Evolutionary conservation across 805 yeast genomes (phyloP).

Genomic region (Wickerhamiella galacta): DNA sequence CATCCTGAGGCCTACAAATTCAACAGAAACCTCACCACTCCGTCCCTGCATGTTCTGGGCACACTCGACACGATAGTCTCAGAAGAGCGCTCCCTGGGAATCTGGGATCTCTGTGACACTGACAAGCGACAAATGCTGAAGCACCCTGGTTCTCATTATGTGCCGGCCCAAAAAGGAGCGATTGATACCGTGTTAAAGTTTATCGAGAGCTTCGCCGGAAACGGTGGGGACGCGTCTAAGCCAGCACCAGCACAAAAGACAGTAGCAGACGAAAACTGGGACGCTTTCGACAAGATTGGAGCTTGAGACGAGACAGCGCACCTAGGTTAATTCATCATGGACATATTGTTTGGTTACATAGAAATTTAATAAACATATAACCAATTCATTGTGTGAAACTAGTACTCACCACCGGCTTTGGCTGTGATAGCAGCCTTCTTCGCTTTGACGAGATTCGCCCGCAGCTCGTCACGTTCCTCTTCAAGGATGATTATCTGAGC

Average conservation of each 20-base stretch:
- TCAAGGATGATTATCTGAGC: slow-evolving; percentile 68
- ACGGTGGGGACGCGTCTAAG: background rate
- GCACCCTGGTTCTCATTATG: slow-evolving; percentile 96
- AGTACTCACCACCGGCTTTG: too few relatives aligned
- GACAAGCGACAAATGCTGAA: slow-evolving; percentile 33
- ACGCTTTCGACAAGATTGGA: slow-evolving; percentile 24
- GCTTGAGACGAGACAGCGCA: too few relatives aligned
- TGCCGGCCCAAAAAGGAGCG: slow-evolving; percentile 65
- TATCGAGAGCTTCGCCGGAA: slow-evolving; percentile 6
- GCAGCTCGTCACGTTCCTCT: slow-evolving; percentile 67
- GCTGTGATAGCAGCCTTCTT: slow-evolving; percentile 19
- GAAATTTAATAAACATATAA: too few relatives aligned
- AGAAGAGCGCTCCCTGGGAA: slow-evolving; percentile 45
- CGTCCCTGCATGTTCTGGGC: slow-evolving; percentile 67
- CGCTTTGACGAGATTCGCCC: slow-evolving; percentile 16
- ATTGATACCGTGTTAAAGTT: slow-evolving; percentile 20
- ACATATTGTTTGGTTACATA: too few relatives aligned
- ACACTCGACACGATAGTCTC: slow-evolving; percentile 76
- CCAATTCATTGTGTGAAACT: too few relatives aligned
- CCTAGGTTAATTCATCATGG: too few relatives aligned
- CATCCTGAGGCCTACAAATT: too few relatives aligned
- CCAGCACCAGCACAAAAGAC: background rate
- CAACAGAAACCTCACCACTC: slow-evolving; percentile 19
- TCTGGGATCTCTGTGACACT: slow-evolving; percentile 35
- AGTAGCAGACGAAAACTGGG: slow-evolving; percentile 20